Evolutionary conservation across 2,329 filamentous ascomycete genomes (phyloP), one percentile per base, ranked within the genome.

Genomic region (Hymenoscyphus repandus): DNA sequence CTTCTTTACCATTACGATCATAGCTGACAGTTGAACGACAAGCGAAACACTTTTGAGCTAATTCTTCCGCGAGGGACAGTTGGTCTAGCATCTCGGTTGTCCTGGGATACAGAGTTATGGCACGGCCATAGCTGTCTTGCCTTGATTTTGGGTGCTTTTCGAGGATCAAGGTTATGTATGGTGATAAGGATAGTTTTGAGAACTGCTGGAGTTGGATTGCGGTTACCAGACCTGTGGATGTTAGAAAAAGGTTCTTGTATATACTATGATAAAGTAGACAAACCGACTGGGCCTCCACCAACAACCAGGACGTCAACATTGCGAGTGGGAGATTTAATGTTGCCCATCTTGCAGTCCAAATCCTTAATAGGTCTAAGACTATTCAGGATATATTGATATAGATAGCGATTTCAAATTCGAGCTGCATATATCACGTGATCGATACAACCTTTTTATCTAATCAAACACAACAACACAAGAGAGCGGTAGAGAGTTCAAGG

Each of bases 71-170:
- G 6, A 79, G 68, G 20, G 69, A 72, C 1, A 79, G 67, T 52
- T 78, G 74, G 47, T 77, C 74, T 1, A 80, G 70, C 62, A 78
- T 72, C 62, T 80, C 76, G 38, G 67, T 68, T 5, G 72, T 74
- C 1, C 77, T 68, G 1, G 76, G 74, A 51, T 73, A 80, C 2
- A 80, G 70, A 0, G 77, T 77, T 52, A 78, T 76, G 11, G 77
- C 77, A 6, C 76, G 71, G 13, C 76, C 77, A 61, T 75, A 78
- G n/a, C 70, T 62, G 50, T 76, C 74, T 58, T 78, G 75, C 1
- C 68, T 63, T 0, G 71, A 70, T 57, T 77, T 78, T 31, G 68
- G 61, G 41, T 76, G 60, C 51, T 74, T 72, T 56, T 79, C 76
- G 49, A 78, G 69, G 41, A 77, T 73, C 47, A 70, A 70, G 39